A percentile compares a stretch with the other conserved stretches of the same genome.
These are phyloP conservation scores for Prunus mume DNA, from an alignment of 306 rosid species.

Conservation along the genomic window DNA sequence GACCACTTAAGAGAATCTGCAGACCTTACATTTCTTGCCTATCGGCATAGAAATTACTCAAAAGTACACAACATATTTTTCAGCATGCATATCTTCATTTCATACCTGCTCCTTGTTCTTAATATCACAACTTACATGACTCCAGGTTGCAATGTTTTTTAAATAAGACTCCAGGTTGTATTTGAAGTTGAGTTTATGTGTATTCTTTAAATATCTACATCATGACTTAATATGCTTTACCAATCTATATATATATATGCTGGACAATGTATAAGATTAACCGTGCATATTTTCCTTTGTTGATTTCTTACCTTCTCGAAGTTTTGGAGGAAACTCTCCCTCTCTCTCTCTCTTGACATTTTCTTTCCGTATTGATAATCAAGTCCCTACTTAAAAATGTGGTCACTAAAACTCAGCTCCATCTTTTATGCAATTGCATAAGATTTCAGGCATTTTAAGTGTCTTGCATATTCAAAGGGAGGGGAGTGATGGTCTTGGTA, in stretches of 20 bases:
- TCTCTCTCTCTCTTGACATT: neutral
- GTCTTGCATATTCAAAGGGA: too few species aligned
- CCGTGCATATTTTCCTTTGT: neutral
- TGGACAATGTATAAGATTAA: neutral
- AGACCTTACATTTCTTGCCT: constrained; percentile 88
- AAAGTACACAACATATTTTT: constrained; percentile 47
- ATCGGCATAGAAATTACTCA: constrained; percentile 92
- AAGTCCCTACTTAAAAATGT: too few species aligned
- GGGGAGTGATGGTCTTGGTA: neutral
- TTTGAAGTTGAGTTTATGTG: neutral
- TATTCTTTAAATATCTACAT: neutral
- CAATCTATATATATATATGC: too few species aligned
- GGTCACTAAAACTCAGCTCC: too few species aligned
- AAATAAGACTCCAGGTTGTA: neutral
- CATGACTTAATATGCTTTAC: neutral
- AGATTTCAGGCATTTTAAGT: too few species aligned
- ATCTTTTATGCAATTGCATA: too few species aligned
- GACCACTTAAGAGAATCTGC: constrained; percentile 98
- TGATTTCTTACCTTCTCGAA: neutral
- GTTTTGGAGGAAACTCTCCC: neutral
- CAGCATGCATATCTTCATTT: neutral
- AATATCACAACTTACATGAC: constrained; percentile 16
- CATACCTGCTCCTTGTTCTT: constrained; percentile 20
- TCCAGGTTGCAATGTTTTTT: neutral
- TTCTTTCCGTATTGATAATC: too few species aligned